Base-by-base conservation (phyloP, 2,329 filamentous ascomycete genomes). In the Pseudonectria buxi region DNA sequence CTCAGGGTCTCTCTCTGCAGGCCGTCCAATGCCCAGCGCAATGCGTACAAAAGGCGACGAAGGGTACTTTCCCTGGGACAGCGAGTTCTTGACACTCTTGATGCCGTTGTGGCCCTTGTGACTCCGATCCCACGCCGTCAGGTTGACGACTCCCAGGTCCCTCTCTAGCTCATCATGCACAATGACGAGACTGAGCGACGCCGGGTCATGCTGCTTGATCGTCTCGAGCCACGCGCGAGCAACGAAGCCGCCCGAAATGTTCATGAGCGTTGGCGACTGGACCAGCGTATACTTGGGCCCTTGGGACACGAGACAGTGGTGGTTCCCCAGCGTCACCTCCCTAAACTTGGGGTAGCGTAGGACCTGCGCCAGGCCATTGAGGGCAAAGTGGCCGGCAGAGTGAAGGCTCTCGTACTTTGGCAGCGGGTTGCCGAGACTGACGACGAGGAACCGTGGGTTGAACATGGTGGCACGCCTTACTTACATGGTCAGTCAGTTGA, bases 101-200 rank as follows among this genome's bases (percentile, higher is more conserved):
- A 90, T 57, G 2, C 85, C 85, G 49, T 87, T 86, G 59, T 90
- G 85, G 0, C 85, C 85, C 9, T 74, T 71, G 26, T 77, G 68
- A 52, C 82, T 86, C 36, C 70, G 61, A 3, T 71, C 68, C 56
- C 83, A 86, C 15, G 70, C 68, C 37, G 74, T 74, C 6, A 86
- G 67, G 32, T 68, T 76, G 11, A 94, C 71, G 25, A 72, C 70
- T 0, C 88, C 88, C 2, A 88, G 54, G 3, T 72, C 65, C 28
- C 75, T 70, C 52, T 95, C 89, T 24, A 96, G 63, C 57, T 96
- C 90, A 57, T 96, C 90, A 58, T 96, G 88, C 14, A 96, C 67
- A 10, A 96, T 66, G 0, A 96, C 77, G 12, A 98, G 61, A 14
- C 64, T 65, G 11, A 66, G 55, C 34, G 49, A 46, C 43, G 54